phyloP scores from a whole-genome alignment of 1,284 basidiomycete genomes.

The Anthracocystis walkeri region DNA sequence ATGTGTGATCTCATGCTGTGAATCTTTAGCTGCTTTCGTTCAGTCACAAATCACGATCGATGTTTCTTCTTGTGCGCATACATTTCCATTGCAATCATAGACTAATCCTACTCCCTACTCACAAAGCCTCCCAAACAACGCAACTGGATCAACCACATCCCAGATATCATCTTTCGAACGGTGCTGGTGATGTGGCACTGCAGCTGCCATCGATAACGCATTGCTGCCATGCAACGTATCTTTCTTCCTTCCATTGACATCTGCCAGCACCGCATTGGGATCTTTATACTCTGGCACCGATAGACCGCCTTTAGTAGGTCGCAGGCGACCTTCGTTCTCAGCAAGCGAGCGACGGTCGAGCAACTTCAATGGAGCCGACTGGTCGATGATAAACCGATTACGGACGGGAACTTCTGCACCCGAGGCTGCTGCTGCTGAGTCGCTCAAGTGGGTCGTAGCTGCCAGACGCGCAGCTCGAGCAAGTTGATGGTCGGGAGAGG shows the following conservation, averaged over 20 bases:
- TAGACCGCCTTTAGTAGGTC: constrained; percentile 49
- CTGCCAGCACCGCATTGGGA: constrained; percentile 21
- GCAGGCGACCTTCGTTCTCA: constrained; percentile 39
- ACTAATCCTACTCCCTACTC: constrained; percentile 32
- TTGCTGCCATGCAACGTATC: constrained; percentile 5
- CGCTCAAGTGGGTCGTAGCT: constrained; percentile 56
- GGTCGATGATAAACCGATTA: constrained; percentile 60
- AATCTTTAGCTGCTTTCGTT: neutral
- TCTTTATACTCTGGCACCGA: constrained; percentile 35
- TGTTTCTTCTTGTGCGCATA: too few relatives aligned
- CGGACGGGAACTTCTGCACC: constrained; percentile 28
- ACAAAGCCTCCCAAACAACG: constrained; percentile 55
- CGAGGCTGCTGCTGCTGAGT: constrained; percentile 4
- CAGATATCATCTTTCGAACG: constrained; percentile 62
- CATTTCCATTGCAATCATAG: neutral
- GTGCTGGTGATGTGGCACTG: constrained; percentile 22
- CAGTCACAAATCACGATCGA: neutral
- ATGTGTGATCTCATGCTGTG: neutral
- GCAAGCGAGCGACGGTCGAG: constrained; percentile 56
- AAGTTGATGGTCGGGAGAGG: constrained; percentile 33
- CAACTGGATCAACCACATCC: constrained; percentile 66
- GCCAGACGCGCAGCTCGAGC: constrained; percentile 32
- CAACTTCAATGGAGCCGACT: constrained; percentile 57
- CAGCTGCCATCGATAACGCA: neutral
- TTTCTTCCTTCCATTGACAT: constrained; percentile 49